These are phyloP conservation scores for Cyclocybe cylindracea DNA, from an alignment of 768 basidiomycete genomes.

Conservation along the genomic window DNA sequence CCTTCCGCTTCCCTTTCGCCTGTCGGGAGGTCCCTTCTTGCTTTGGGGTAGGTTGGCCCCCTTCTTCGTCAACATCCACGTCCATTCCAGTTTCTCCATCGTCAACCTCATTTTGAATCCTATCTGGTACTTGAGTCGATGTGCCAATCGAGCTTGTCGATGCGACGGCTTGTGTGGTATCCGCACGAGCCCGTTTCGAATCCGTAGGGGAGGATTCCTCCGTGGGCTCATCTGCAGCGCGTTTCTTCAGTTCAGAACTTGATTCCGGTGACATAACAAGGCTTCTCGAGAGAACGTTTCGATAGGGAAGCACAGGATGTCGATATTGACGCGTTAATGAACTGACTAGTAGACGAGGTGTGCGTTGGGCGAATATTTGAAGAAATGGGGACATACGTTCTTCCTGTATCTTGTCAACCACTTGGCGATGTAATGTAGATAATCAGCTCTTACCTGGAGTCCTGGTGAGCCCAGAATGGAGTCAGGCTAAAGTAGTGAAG, in stretches of 20 bases:
- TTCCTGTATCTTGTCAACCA: too few relatives aligned
- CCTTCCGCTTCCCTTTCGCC: slow-evolving; percentile 34
- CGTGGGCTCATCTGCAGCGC: neutral
- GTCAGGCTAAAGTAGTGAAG: too few relatives aligned
- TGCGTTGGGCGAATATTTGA: too few relatives aligned
- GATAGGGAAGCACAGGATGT: neutral
- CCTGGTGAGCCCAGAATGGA: too few relatives aligned
- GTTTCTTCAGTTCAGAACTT: slow-evolving; percentile 1
- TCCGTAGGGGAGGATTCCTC: neutral
- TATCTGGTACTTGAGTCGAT: neutral
- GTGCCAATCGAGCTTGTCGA: neutral
- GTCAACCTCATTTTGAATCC: too few relatives aligned
- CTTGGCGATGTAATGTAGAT: too few relatives aligned
- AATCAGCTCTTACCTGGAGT: too few relatives aligned
- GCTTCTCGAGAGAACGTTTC: neutral
- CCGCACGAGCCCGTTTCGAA: slow-evolving; percentile 7
- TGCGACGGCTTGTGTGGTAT: neutral
- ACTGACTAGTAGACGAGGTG: too few relatives aligned
- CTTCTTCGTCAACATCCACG: neutral
- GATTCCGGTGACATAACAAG: neutral
- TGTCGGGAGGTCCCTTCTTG: slow-evolving; percentile 4
- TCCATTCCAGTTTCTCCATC: neutral
- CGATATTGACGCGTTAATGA: neutral
- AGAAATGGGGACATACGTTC: too few relatives aligned
- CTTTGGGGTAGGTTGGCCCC: neutral